Evolutionary conservation across 2,329 filamentous ascomycete species (phyloP).

Genomic region (Leptographium lundbergii): DNA sequence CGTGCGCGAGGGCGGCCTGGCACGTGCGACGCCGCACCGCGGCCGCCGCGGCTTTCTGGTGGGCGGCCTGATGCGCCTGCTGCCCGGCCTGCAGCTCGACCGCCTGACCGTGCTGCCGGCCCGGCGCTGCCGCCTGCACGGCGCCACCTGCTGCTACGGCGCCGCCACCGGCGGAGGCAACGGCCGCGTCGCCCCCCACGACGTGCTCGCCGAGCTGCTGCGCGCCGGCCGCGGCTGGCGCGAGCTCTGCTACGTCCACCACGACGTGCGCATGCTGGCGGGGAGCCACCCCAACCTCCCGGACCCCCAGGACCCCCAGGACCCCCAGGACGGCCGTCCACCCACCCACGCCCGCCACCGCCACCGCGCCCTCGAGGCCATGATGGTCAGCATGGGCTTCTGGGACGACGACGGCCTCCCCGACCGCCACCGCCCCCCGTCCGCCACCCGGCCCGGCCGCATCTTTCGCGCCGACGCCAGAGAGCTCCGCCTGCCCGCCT

Average conservation of each 20-base stretch:
- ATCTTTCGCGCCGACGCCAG: conserved; percentile 6
- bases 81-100: conserved; percentile 12
- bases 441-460: conserved; percentile 2
- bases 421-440: neutral
- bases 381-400: conserved; percentile 15
- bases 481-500: conserved; percentile 10
- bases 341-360: neutral
- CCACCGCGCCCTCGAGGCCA: conserved; percentile 11
- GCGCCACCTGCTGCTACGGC: neutral
- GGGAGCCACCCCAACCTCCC: too few relatives aligned
- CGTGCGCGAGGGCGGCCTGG: conserved; percentile 10
- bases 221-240: conserved; percentile 11
- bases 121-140: conserved; percentile 9
- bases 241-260: conserved; percentile 14
- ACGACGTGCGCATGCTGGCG: conserved; percentile 10
- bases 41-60: conserved; percentile 7
- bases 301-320: too few relatives aligned
- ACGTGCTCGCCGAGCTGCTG: conserved; percentile 11
- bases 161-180: neutral
- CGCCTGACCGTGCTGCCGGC: conserved; percentile 12
- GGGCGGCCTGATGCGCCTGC: conserved; percentile 12
- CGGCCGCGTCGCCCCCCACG: conserved; percentile 5
- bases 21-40: conserved; percentile 2
- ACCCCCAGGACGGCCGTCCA: too few relatives aligned
- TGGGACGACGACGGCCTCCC: conserved; percentile 10